These are phyloP conservation scores for Chiua virens DNA, from an alignment of 768 basidiomycete genomes.

Conservation along the genomic window DNA sequence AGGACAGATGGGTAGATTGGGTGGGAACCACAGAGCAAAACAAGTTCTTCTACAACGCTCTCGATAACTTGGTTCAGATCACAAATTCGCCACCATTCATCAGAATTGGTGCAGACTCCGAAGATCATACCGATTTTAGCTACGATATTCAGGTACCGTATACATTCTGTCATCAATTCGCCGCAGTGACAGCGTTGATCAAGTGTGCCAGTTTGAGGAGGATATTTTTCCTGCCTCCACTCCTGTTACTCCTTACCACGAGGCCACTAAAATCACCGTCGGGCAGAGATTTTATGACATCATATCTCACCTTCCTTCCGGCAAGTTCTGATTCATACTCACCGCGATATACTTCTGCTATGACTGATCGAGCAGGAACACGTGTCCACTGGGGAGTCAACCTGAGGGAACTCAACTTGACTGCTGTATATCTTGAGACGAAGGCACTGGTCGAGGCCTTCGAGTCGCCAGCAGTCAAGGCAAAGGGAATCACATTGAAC, in stretches of 20 bases:
- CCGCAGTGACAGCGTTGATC: not conserved
- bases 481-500: conserved; percentile 48
- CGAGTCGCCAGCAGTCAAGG: conserved; percentile 36
- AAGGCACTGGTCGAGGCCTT: conserved; percentile 51
- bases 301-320: conserved; percentile 49
- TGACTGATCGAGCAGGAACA: conserved; percentile 42
- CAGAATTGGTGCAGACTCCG: conserved; percentile 57
- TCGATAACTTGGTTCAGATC: conserved; percentile 54
- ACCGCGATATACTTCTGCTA: not conserved
- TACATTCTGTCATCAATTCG: not conserved
- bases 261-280: conserved; percentile 59
- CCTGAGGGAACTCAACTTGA: conserved; percentile 53
- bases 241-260: conserved; percentile 59
- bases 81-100: conserved; percentile 56
- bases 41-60: conserved; percentile 57
- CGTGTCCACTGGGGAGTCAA: conserved; percentile 70
- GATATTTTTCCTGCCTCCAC: conserved; percentile 50
- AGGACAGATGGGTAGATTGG: conserved; percentile 74
- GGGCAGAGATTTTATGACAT: conserved; percentile 57
- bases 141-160: conserved; percentile 43
- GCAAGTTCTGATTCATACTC: conserved; percentile 28
- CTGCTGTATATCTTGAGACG: conserved; percentile 48
- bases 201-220: conserved; percentile 40
- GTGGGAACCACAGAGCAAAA: conserved; percentile 51
- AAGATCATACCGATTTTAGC: conserved; percentile 60